Percentiles rank a stretch among this genome's conserved stretches.
Conservation (phyloP, 2,329 filamentous ascomycete genomes). For the Keithomyces neogunnii region DNA sequence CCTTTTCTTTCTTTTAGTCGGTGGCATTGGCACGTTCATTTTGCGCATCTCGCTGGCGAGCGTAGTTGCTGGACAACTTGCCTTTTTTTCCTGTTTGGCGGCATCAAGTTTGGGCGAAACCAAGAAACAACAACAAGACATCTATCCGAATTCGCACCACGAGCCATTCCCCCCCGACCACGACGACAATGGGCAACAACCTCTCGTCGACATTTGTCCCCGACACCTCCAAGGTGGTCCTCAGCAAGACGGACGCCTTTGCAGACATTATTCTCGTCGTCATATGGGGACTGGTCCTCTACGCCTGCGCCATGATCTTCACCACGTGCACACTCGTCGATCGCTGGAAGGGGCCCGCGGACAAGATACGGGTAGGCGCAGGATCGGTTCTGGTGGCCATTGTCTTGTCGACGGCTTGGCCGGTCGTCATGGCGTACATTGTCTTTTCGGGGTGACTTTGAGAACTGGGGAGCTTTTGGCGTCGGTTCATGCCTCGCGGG, state of each 20-base stretch:
- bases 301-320: slow-evolving; percentile 32
- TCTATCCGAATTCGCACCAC: no score
- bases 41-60: no score
- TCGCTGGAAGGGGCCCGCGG: slow-evolving; percentile 31
- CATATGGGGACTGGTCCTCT: slow-evolving; percentile 26
- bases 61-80: no score
- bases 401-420: slow-evolving; percentile 27
- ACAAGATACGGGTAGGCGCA: slow-evolving; percentile 20
- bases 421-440: slow-evolving; percentile 26
- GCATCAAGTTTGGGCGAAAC: no score
- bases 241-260: slow-evolving; percentile 21
- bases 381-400: slow-evolving; percentile 22
- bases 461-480: no score
- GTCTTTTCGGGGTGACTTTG: slow-evolving; percentile 12
- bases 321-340: slow-evolving; percentile 32
- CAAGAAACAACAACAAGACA: no score
- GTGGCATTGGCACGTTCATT: no score
- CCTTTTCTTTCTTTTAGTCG: no score
- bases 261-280: slow-evolving; percentile 24
- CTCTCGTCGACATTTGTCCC: slow-evolving; percentile 29
- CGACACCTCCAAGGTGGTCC: slow-evolving; percentile 26
- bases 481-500: no score
- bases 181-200: slow-evolving; percentile 27
- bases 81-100: no score
- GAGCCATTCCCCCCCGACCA: no score